Conservation (phyloP, 2,329 filamentous ascomycete species). For the Scytalidium lignicola region DNA sequence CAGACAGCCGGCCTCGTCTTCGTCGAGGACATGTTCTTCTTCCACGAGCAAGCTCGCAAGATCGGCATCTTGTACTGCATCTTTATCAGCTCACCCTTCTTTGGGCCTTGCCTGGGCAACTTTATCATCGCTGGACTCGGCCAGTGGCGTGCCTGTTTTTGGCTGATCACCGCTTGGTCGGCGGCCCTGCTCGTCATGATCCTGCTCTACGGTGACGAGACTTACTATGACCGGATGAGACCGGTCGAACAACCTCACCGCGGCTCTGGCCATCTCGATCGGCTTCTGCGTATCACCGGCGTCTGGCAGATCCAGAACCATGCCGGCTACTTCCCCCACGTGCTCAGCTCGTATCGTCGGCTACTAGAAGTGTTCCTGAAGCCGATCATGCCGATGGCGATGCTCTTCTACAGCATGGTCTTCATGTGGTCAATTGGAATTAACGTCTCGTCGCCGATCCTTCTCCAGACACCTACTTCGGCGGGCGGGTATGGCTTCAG, state of each 20-base stretch:
- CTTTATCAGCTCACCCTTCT: constrained; percentile 37
- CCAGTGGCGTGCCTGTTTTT: constrained; percentile 41
- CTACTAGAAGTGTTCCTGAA: constrained; percentile 10
- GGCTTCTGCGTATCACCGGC: constrained; percentile 19
- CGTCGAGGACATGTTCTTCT: constrained; percentile 56
- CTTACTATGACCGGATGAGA: constrained; percentile 42
- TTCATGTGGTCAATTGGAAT: constrained; percentile 23
- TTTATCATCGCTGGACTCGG: constrained; percentile 42
- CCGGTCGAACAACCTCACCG: constrained; percentile 26
- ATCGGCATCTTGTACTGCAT: constrained; percentile 42
- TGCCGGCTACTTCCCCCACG: constrained; percentile 22
- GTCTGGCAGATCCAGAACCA: constrained; percentile 30
- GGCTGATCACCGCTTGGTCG: constrained; percentile 38
- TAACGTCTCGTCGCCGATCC: constrained; percentile 18
- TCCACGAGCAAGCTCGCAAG: constrained; percentile 49
- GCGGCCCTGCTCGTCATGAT: constrained; percentile 33
- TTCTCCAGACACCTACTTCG: constrained; percentile 12
- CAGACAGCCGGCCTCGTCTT: constrained; percentile 44
- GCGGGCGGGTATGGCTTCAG: constrained; percentile 18
- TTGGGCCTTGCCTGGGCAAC: constrained; percentile 39
- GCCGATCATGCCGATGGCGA: no score
- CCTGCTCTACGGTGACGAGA: constrained; percentile 40
- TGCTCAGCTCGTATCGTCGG: constrained; percentile 15
- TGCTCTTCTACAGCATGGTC: no score
- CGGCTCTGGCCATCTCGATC: constrained; percentile 20